A percentile compares a stretch with the other conserved stretches of the same genome.
These are phyloP conservation scores for Aureobasidium melanogenum DNA, from an alignment of 2,329 filamentous ascomycete genomes.

Conservation along the genomic window DNA sequence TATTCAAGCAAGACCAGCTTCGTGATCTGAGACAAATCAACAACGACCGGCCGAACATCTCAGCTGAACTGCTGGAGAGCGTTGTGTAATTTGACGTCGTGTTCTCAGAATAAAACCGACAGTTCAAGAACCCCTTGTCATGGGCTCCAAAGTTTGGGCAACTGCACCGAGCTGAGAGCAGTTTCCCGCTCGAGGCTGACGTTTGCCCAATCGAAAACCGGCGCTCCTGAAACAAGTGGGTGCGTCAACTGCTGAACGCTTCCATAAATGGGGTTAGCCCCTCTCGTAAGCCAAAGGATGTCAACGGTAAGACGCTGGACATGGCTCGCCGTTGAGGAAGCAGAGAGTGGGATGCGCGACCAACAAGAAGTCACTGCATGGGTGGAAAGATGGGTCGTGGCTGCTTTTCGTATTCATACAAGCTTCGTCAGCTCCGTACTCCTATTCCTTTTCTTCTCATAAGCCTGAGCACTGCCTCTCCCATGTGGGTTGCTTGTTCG, in stretches of 20 bases:
- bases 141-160: background rate
- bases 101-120: background rate
- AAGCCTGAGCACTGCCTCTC: background rate
- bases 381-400: background rate
- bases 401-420: background rate
- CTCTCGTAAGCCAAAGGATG: background rate
- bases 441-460: background rate
- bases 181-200: background rate
- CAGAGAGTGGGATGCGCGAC: background rate
- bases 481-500: background rate
- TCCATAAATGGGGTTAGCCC: background rate
- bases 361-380: background rate
- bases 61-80: background rate
- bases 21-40: background rate
- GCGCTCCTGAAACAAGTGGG: background rate
- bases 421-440: conserved; percentile 2
- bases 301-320: background rate
- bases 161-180: background rate
- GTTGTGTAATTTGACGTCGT: background rate
- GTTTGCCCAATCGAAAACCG: background rate
- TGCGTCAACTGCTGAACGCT: background rate
- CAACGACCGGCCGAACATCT: background rate
- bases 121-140: background rate
- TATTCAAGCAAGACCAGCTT: background rate
- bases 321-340: background rate